Conservation (phyloP, 345 rosid genomes). For the Aurinia saxatilis region DNA sequence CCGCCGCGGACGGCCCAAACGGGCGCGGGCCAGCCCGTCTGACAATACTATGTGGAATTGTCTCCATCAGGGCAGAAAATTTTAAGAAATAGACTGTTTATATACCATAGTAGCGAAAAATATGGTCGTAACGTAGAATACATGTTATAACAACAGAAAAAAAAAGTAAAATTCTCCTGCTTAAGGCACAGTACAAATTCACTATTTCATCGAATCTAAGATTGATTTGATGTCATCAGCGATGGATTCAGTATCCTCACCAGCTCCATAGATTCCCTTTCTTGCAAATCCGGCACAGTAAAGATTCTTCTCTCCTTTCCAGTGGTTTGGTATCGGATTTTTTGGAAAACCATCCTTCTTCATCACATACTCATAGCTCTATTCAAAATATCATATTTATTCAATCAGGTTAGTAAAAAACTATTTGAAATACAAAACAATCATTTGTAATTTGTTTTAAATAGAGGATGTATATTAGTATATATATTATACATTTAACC, state of each 20-base stretch:
- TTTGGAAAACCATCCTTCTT: constrained; percentile 39
- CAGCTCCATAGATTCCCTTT: constrained; percentile 40
- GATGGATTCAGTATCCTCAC: constrained; percentile 38
- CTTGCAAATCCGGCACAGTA: constrained; percentile 46
- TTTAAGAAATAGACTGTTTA: no score
- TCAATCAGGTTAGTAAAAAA: background rate
- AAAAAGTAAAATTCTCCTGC: no score
- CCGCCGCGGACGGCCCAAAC: no score
- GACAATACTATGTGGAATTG: no score
- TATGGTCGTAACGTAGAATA: no score
- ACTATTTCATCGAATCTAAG: background rate
- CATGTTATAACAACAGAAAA: no score
- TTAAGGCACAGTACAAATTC: background rate
- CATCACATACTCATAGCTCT: constrained; percentile 34
- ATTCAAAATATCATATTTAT: background rate
- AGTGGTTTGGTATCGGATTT: constrained; percentile 26
- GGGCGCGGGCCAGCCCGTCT: no score
- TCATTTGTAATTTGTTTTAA: background rate
- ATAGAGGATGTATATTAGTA: no score
- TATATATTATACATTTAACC: constrained; percentile 32
- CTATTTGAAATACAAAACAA: background rate
- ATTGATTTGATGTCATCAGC: constrained; percentile 30
- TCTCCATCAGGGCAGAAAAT: no score
- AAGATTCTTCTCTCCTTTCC: constrained; percentile 52
- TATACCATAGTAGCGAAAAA: no score